Conservation (phyloP, 805 yeast genomes). For the Schwanniomyces pseudopolymorphus region DNA sequence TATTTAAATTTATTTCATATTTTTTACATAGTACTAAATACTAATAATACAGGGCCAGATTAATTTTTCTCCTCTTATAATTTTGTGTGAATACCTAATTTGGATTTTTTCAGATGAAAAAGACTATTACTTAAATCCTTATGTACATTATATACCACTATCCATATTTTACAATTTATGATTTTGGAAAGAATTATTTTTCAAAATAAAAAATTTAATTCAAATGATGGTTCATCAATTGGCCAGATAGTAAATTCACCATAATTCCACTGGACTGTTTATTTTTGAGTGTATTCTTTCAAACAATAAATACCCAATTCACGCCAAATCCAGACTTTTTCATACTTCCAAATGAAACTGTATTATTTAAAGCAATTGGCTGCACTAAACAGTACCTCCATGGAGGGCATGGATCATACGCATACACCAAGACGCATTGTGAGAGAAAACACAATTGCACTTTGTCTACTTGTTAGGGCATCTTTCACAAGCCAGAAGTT, state of each 20-base stretch:
- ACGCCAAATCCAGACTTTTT: constrained; percentile 71
- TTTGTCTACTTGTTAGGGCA: constrained; percentile 8
- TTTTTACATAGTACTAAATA: too few relatives aligned
- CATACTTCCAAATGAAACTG: constrained; percentile 61
- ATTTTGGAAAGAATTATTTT: too few relatives aligned
- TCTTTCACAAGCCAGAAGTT: constrained; percentile 12
- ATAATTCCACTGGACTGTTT: constrained; percentile 21
- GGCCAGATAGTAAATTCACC: constrained; percentile 13
- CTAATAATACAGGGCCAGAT: too few relatives aligned
- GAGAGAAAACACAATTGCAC: constrained; percentile 51
- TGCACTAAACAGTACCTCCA: constrained; percentile 80
- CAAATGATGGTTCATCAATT: constrained; percentile 12
- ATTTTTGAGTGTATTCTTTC: constrained; percentile 31
- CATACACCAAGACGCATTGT: constrained; percentile 47
- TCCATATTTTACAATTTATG: too few relatives aligned
- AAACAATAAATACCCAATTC: constrained; percentile 47
- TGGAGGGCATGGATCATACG: constrained; percentile 64
- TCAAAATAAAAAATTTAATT: too few relatives aligned
- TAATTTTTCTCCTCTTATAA: too few relatives aligned
- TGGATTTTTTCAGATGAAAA: too few relatives aligned
- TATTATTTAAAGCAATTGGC: constrained; percentile 65
- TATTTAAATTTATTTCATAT: too few relatives aligned
- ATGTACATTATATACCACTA: too few relatives aligned
- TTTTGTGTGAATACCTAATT: too few relatives aligned
- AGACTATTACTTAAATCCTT: too few relatives aligned